Evolutionary conservation across 1,139 yeast genomes (phyloP), one percentile per base, ranked within the genome.

Genomic region (Protomyces macrosporus): DNA sequence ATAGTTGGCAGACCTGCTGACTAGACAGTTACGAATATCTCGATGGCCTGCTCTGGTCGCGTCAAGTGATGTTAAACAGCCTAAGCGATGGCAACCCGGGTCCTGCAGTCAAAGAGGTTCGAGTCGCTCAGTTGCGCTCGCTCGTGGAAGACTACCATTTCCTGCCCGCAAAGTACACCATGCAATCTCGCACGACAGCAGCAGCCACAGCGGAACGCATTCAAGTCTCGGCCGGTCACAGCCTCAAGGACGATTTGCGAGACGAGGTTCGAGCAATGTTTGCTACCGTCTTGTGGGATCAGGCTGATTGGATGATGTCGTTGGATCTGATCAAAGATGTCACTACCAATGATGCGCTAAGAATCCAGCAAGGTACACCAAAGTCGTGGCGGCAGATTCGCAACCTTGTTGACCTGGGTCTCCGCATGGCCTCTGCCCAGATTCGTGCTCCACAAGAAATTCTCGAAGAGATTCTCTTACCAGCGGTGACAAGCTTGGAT

Each of bases 341-440:
- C 37, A 23, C 30, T 32, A n/a, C 42, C 34, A 23, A 23, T 23
- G 23, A 23, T 23, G 23, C 23, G 23, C 23, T 23, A 23, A 23
- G 23, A 23, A 6, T 12, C 12, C 40, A 30, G 45, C 45, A 23
- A 16, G 42, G 14, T 4, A 32, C 23, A 33, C 37, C 36, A 52
- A n/a, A 14, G 45, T 12, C 10, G 32, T 36, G 7, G 12, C 53
- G 7, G 36, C 42, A n/a, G 39, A 59, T 5, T 45, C 30, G 23
- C 6, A 50, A 50, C 23, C n/a, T 58, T 36, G 23, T 42, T 4
- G 52, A 63, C 9, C 33, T 63, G n/a, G 89, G 86, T 0, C 78
- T 81, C 57, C 90, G 97, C 96, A 76, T 84, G 65, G 80, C 89
- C 0, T 81, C 78, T 52, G 87, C 95, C 0, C 81, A 87, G 57